Evolutionary conservation across 805 yeast species (phyloP).

Genomic region (Peterozyma xylosa): DNA sequence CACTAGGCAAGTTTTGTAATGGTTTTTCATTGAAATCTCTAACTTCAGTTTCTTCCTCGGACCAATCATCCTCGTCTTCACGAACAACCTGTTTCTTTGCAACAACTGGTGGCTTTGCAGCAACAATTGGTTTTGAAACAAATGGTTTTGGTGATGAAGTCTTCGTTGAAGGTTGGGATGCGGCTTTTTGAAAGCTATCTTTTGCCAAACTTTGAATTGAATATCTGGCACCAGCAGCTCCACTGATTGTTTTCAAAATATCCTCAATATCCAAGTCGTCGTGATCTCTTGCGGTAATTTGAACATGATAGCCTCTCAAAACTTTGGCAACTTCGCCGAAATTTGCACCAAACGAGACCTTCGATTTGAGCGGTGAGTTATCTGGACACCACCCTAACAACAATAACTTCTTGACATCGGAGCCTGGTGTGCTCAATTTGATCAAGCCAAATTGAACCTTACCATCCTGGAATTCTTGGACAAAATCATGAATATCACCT

Average conservation of each 20-base stretch:
- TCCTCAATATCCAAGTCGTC: slow-evolving; percentile 83
- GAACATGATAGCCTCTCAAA: slow-evolving; percentile 85
- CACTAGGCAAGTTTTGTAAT: slow-evolving; percentile 45
- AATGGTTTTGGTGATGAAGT: slow-evolving; percentile 26
- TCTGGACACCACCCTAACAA: slow-evolving; percentile 97
- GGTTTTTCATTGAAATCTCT: slow-evolving; percentile 46
- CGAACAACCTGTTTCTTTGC: slow-evolving; percentile 2
- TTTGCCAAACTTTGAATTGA: slow-evolving; percentile 42
- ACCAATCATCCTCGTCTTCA: slow-evolving; percentile 60
- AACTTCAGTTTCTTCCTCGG: slow-evolving; percentile 49
- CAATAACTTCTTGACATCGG: slow-evolving; percentile 78
- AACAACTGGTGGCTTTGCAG: slow-evolving; percentile 7
- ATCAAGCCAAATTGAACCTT: slow-evolving; percentile 87
- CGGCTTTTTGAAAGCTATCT: slow-evolving; percentile 13
- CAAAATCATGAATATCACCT: slow-evolving; percentile 70
- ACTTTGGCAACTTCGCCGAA: slow-evolving; percentile 68
- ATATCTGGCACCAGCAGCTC: slow-evolving; percentile 95
- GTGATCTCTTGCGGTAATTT: slow-evolving; percentile 89
- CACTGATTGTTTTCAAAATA: slow-evolving; percentile 66
- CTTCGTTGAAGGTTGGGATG: slow-evolving; percentile 16
- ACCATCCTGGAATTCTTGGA: slow-evolving; percentile 77
- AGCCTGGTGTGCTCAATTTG: slow-evolving; percentile 84
- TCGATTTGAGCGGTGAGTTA: slow-evolving; percentile 74
- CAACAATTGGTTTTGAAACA: slow-evolving; percentile 18
- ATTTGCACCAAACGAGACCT: slow-evolving; percentile 70